Conservation (phyloP, 768 basidiomycete species). For the Coprinopsis marcescibilis region DNA sequence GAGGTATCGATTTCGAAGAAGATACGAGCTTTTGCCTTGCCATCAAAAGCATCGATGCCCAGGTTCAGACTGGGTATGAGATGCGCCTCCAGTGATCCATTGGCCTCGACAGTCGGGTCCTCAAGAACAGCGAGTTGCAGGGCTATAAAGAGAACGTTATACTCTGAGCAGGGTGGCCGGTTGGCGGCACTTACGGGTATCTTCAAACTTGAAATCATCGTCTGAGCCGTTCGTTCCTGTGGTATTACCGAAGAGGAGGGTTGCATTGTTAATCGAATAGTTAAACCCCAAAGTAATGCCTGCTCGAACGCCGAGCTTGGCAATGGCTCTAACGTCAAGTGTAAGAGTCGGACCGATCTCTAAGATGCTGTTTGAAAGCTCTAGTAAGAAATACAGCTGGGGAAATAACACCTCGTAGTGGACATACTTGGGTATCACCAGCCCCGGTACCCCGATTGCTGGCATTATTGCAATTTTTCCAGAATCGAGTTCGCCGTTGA, state of each 20-base stretch:
- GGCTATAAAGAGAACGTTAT: conserved; percentile 17
- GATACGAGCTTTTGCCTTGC: conserved; percentile 27
- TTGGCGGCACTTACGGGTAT: conserved; percentile 32
- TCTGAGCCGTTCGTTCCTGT: conserved; percentile 12
- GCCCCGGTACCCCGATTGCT: no score
- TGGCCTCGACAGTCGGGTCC: conserved; percentile 31
- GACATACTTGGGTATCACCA: no score
- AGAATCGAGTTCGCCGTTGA: no score
- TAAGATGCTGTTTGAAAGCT: conserved; percentile 30
- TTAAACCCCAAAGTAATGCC: conserved; percentile 36
- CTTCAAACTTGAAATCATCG: conserved; percentile 26
- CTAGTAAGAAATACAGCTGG: no score
- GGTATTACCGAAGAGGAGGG: conserved; percentile 37
- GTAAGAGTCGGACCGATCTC: conserved; percentile 41
- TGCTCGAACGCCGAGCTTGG: conserved; percentile 29
- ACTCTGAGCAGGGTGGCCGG: background rate
- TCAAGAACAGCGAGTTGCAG: conserved; percentile 33
- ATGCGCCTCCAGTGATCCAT: conserved; percentile 37
- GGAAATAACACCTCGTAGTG: no score
- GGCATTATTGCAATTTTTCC: no score
- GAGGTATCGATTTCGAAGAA: conserved; percentile 36
- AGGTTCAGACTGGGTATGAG: conserved; percentile 42
- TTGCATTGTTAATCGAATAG: conserved; percentile 32
- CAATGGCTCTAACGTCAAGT: conserved; percentile 30
- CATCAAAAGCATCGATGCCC: conserved; percentile 35